Percentiles rank a stretch among this genome's conserved stretches.
These are phyloP conservation scores for Ambrosiella xylebori DNA, from an alignment of 2,329 filamentous ascomycete genomes.

Conservation along the genomic window DNA sequence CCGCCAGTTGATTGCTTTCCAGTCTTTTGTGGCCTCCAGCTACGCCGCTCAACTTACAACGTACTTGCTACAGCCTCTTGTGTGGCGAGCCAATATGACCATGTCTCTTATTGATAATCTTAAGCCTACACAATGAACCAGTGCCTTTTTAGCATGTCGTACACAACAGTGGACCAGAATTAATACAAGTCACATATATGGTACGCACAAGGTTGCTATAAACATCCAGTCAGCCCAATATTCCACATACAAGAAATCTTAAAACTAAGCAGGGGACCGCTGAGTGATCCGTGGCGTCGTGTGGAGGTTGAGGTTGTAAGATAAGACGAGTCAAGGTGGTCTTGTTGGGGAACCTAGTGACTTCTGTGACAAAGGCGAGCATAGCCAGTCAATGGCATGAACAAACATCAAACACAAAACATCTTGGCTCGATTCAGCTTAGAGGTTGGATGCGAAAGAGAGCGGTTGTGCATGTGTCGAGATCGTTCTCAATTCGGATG, in stretches of 20 bases:
- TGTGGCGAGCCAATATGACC: background rate
- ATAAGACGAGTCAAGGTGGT: background rate
- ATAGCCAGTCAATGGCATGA: constrained; percentile 2
- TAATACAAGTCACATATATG: background rate
- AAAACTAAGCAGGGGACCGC: no score
- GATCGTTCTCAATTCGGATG: background rate
- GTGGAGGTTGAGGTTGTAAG: background rate
- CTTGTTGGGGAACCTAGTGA: background rate
- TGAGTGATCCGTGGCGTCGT: no score
- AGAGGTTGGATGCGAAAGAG: background rate
- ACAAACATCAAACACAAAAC: background rate
- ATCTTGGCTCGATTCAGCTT: background rate
- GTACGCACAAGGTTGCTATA: background rate
- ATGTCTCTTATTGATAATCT: background rate
- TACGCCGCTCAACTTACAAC: constrained; percentile 1
- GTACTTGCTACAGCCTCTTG: background rate
- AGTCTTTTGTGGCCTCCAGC: constrained; percentile 5
- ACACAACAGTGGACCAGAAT: background rate
- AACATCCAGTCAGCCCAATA: background rate
- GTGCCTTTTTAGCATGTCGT: background rate
- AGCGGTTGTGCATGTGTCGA: no score
- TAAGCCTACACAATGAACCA: background rate
- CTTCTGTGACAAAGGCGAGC: background rate
- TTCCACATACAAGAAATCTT: background rate
- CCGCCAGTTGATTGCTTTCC: constrained; percentile 2